These are phyloP conservation scores for Claviceps sorghi DNA, from an alignment of 2,329 filamentous ascomycete genomes.

Conservation along the genomic window DNA sequence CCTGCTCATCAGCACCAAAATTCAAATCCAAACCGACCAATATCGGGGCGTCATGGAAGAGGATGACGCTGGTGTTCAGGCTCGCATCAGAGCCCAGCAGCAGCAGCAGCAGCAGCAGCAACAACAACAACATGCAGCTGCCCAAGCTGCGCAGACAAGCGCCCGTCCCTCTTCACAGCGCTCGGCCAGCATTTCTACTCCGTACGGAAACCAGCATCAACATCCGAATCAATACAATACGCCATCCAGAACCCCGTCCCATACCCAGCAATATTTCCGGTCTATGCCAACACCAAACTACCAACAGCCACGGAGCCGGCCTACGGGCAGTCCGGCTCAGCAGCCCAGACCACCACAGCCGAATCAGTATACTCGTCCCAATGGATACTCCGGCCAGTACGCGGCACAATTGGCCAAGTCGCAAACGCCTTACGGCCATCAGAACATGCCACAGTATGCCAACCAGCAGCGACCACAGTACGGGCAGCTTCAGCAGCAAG, in stretches of 20 bases:
- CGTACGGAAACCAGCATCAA: slow-evolving; percentile 31
- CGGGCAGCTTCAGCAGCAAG: slow-evolving; percentile 26
- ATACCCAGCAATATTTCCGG: slow-evolving; percentile 31
- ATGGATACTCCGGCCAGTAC: slow-evolving; percentile 32
- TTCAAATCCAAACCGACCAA: slow-evolving; percentile 58
- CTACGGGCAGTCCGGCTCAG: slow-evolving; percentile 15
- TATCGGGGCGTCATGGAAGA: slow-evolving; percentile 73
- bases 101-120: slow-evolving; percentile 16
- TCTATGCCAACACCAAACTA: slow-evolving; percentile 23
- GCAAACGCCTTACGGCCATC: slow-evolving; percentile 36
- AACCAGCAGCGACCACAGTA: slow-evolving; percentile 31
- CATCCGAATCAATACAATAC: slow-evolving; percentile 31
- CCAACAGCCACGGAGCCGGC: slow-evolving; percentile 25
- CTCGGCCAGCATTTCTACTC: slow-evolving; percentile 23
- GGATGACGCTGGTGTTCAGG: slow-evolving; percentile 50
- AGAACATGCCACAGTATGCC: slow-evolving; percentile 33
- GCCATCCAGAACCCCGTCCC: slow-evolving; percentile 29
- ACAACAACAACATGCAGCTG: slow-evolving; percentile 2
- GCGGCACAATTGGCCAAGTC: slow-evolving; percentile 37
- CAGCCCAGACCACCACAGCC: slow-evolving; percentile 25
- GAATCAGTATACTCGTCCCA: slow-evolving; percentile 35
- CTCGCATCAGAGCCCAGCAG: slow-evolving; percentile 29
- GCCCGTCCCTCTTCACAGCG: slow-evolving; percentile 20
- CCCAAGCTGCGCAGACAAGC: slow-evolving; percentile 15
- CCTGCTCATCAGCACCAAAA: slow-evolving; percentile 64